Base-by-base conservation (phyloP, 2,329 filamentous ascomycete species). In the Periconia sp. region DNA sequence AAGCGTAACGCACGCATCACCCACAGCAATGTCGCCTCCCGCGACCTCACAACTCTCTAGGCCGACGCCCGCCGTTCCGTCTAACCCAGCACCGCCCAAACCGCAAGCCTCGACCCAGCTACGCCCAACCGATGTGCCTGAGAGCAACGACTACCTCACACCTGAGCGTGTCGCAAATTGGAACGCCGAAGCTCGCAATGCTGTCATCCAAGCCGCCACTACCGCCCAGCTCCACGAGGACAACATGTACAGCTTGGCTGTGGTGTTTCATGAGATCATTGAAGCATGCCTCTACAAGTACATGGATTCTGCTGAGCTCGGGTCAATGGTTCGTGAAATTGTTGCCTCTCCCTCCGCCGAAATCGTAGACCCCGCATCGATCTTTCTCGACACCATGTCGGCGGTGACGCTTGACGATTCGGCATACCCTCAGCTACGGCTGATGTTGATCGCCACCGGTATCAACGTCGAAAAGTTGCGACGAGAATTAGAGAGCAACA, bases 201-300 rank as follows among this genome's bases (percentile, higher is more conserved):
- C 83, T 18, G 74, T 95, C 10, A 71, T 92, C 15, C 78, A 83
- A 16, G 78, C 82, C 56, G 87, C 86, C 17, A 68, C 80, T 30
- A 77, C 84, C 55, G 85, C 86, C 34, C 81, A 84, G 56, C 73
- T 81, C 24, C n/a, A n/a, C n/a, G 80, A 87, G 52, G 83, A 88
- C 54, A 86, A 95, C 61, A 74, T 81, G 6, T 77, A 86, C 32
- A 82, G 84, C 43, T 74, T 95, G 25, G 84, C 86, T 21, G 80
- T 80, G 11, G 75, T 96, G 16, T 90, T 92, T 56, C 89, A 96
- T 72, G 94, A 99, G 67, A 81, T 96, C 25, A 81, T 94, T 24
- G 84, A 86, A 48, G 84, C 89, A 23, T 85, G 86, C 13, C 72
- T 95, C 10, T 85, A 90, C 60, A 80, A 78, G 29, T 81, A 85